Evolutionary conservation across 2,329 filamentous ascomycete species (phyloP).

Genomic region (Trichoderma sp.): DNA sequence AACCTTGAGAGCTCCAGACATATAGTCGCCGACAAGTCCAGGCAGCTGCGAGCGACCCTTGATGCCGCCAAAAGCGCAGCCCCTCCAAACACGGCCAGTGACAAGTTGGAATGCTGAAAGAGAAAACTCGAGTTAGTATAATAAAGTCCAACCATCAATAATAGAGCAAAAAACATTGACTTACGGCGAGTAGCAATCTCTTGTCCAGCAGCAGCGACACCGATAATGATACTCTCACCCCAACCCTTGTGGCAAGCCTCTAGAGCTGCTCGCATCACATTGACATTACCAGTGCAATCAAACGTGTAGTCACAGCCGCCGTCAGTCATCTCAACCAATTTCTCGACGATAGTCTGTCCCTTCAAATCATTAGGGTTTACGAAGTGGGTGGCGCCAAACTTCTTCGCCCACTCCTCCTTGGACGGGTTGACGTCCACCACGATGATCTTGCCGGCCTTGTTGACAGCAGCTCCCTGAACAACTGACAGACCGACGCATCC

Average conservation of each 20-base stretch:
- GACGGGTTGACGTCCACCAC: conserved; percentile 76
- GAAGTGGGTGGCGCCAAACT: conserved; percentile 96
- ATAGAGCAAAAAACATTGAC: conserved; percentile 45
- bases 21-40: conserved; percentile 85
- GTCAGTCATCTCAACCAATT: conserved; percentile 96
- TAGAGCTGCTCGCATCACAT: conserved; percentile 91
- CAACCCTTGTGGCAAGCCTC: conserved; percentile 99
- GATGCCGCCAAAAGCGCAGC: conserved; percentile 96
- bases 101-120: conserved; percentile 91
- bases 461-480: conserved; percentile 88
- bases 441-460: conserved; percentile 79
- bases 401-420: conserved; percentile 90
- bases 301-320: conserved; percentile 99
- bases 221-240: conserved; percentile 97
- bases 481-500: conserved; percentile 95
- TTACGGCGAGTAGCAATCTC: conserved; percentile 92
- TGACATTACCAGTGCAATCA: conserved; percentile 96
- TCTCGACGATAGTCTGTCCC: conserved; percentile 82
- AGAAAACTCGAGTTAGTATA: conserved; percentile 36
- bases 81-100: conserved; percentile 96
- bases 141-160: background rate
- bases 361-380: conserved; percentile 86
- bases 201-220: conserved; percentile 93
- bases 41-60: conserved; percentile 95
- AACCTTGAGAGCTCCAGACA: conserved; percentile 88